Conservation (phyloP, 441 rosid species). For the Euphorbia celastroides region DNA sequence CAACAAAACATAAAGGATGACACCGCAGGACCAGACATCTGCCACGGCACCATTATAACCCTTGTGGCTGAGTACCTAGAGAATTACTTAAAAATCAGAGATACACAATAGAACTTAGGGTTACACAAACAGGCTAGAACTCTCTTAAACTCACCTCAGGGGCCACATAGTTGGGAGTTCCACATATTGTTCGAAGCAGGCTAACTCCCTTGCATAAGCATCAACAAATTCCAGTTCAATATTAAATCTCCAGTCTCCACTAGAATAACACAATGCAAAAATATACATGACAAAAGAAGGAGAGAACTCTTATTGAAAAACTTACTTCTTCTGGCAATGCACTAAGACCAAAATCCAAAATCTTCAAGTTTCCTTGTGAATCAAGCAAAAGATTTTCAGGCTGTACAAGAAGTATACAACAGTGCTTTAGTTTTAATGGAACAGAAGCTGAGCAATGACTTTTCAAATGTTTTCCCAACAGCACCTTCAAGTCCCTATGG, state of each 20-base stretch:
- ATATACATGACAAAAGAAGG: too few species aligned
- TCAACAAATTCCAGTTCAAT: too few species aligned
- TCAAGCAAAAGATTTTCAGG: slow-evolving; percentile 97
- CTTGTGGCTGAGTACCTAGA: slow-evolving; percentile 57
- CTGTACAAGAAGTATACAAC: slow-evolving; percentile 39
- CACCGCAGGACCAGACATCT: slow-evolving; percentile 95
- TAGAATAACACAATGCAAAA: too few species aligned
- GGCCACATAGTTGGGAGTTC: slow-evolving; percentile 96
- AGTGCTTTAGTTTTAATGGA: too few species aligned
- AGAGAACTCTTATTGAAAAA: too few species aligned
- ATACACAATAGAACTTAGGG: not conserved
- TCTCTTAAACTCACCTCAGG: too few species aligned
- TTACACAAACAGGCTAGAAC: too few species aligned
- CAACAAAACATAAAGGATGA: slow-evolving; percentile 78
- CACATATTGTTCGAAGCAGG: slow-evolving; percentile 87
- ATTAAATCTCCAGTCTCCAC: too few species aligned
- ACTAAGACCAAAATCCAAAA: slow-evolving; percentile 94
- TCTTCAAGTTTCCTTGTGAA: slow-evolving; percentile 65
- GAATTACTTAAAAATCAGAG: slow-evolving; percentile 4
- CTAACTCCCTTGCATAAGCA: slow-evolving; percentile 53
- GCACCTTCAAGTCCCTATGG: slow-evolving; percentile 94
- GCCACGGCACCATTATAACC: slow-evolving; percentile 95
- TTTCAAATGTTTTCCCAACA: too few species aligned
- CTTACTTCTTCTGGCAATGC: slow-evolving; percentile 83
- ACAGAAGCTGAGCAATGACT: too few species aligned